phyloP scores from a whole-genome alignment of 768 basidiomycete species.

The Kwoniella pini region DNA sequence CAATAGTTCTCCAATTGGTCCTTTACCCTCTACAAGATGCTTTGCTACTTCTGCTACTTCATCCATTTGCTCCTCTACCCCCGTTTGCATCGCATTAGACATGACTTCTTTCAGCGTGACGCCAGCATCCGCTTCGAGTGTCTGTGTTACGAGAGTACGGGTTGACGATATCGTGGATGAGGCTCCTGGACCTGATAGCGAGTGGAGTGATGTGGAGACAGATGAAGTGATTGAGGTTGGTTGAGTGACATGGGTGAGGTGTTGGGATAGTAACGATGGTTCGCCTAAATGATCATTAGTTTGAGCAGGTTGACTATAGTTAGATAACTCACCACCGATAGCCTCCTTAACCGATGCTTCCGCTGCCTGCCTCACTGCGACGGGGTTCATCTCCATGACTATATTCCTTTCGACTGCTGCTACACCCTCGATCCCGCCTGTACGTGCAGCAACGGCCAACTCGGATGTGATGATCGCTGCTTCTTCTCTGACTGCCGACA shows the following conservation, averaged over 20 bases:
- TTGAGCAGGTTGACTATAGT: not conserved
- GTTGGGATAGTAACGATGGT: constrained; percentile 20
- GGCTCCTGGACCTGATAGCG: not conserved
- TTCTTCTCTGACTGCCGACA: constrained; percentile 27
- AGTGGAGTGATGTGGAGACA: constrained; percentile 3
- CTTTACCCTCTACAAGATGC: constrained; percentile 12
- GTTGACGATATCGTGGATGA: constrained; percentile 10
- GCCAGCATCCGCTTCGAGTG: constrained; percentile 22
- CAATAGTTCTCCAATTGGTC: not conserved
- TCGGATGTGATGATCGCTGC: constrained; percentile 20
- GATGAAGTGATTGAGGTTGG: constrained; percentile 10
- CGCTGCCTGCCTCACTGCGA: constrained; percentile 29
- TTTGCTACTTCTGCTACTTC: constrained; percentile 19
- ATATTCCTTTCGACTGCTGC: constrained; percentile 10
- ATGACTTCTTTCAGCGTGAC: constrained; percentile 23
- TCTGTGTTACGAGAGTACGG: constrained; percentile 21
- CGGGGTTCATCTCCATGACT: constrained; percentile 31
- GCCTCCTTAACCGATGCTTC: constrained; percentile 21
- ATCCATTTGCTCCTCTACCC: constrained; percentile 27
- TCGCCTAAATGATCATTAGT: not conserved
- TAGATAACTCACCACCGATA: constrained; percentile 9
- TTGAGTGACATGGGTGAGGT: constrained; percentile 14
- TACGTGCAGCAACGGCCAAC: constrained; percentile 18
- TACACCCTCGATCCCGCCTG: constrained; percentile 5
- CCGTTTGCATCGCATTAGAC: constrained; percentile 27